phyloP scores from a whole-genome alignment of 2,329 filamentous ascomycete species.

The Lomentospora prolificans region DNA sequence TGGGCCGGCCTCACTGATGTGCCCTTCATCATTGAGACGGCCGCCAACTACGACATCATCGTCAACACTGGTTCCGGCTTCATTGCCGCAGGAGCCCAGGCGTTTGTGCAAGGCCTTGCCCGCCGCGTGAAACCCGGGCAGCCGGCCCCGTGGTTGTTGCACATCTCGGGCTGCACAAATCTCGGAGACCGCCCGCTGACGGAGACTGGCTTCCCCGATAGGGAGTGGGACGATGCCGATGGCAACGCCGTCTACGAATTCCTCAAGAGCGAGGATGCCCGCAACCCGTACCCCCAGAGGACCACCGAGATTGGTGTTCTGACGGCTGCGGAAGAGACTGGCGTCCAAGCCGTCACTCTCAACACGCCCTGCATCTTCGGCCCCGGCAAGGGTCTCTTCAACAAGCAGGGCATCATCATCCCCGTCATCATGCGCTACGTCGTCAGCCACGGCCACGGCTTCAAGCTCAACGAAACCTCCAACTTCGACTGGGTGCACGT shows the following conservation, averaged over 20 bases:
- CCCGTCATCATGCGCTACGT: conserved; percentile 8
- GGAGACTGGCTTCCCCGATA: conserved; percentile 4
- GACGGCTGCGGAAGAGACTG: conserved; percentile 9
- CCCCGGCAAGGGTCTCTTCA: conserved; percentile 10
- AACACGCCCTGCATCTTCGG: conserved; percentile 11
- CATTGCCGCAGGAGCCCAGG: conserved; percentile 8
- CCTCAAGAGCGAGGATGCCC: conserved; percentile 7
- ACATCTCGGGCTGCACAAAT: conserved; percentile 12
- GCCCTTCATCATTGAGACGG: conserved; percentile 8
- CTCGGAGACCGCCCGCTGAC: conserved; percentile 10
- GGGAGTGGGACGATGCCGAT: conserved; percentile 11
- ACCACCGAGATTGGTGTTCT: conserved; percentile 10
- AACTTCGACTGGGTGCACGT: conserved; percentile 13
- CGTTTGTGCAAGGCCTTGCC: conserved; percentile 8
- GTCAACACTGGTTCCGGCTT: conserved; percentile 12
- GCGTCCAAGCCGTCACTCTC: conserved; percentile 10
- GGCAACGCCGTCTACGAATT: conserved; percentile 10
- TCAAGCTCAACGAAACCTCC: conserved; percentile 11
- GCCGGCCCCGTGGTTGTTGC: conserved; percentile 9
- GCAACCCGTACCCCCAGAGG: conserved; percentile 9
- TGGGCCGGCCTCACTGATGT: conserved; percentile 11
- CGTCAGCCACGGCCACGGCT: conserved; percentile 10
- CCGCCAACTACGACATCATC: conserved; percentile 11
- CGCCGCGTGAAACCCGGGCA: not conserved
- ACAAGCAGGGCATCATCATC: conserved; percentile 10